phyloP scores from a whole-genome alignment of 2,329 filamentous ascomycete species.

The Sarocladiaceae sp. region DNA sequence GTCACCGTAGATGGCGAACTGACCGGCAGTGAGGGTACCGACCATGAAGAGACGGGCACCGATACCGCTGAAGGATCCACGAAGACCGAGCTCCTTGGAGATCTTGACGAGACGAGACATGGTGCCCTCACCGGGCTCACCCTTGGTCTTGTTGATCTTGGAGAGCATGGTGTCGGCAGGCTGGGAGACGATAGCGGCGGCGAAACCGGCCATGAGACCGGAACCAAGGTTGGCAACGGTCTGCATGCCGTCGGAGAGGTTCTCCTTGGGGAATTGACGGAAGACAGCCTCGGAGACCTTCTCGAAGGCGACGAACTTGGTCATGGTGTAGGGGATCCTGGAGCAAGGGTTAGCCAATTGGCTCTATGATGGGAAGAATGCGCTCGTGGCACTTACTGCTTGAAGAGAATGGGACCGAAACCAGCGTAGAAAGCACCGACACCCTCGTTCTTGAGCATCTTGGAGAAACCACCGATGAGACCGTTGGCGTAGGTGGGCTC shows the following conservation, averaged over 20 bases:
- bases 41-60: conserved; percentile 64
- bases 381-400: conserved; percentile 30
- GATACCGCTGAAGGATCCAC: conserved; percentile 75
- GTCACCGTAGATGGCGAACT: conserved; percentile 85
- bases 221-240: conserved; percentile 73
- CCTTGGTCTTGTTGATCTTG: conserved; percentile 96
- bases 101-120: conserved; percentile 82
- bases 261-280: conserved; percentile 65
- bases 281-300: conserved; percentile 77
- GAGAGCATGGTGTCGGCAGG: conserved; percentile 90
- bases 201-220: conserved; percentile 62
- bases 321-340: conserved; percentile 88
- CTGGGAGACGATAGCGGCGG: conserved; percentile 81
- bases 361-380: neutral
- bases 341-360: conserved; percentile 16
- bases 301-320: conserved; percentile 93
- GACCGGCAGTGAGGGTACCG: conserved; percentile 71
- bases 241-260: conserved; percentile 63
- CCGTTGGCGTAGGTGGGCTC: conserved; percentile 81
- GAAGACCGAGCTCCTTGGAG: conserved; percentile 76
- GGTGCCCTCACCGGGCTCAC: conserved; percentile 80
- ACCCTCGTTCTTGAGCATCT: conserved; percentile 81
- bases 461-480: conserved; percentile 72
- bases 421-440: conserved; percentile 84
- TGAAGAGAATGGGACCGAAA: conserved; percentile 79